Evolutionary conservation across 257 asterid species (phyloP).

Genomic region (Catharanthus roseus): DNA sequence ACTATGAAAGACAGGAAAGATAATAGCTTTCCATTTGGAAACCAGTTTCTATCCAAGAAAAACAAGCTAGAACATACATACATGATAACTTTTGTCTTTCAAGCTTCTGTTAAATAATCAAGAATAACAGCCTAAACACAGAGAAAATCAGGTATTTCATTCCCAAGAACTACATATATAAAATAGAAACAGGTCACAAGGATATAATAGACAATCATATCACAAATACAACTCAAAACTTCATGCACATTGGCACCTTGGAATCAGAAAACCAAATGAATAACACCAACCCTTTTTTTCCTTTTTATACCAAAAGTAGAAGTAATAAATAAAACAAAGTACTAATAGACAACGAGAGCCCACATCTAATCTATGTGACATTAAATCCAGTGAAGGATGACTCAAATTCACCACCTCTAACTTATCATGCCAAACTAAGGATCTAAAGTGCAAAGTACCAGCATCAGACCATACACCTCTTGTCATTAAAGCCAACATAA

Average conservation of each 20-base stretch:
- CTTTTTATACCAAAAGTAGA: background rate
- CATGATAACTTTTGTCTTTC: background rate
- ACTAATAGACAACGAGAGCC: background rate
- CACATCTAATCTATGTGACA: no score
- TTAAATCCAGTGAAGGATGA: no score
- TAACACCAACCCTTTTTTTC: background rate
- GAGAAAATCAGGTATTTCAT: background rate
- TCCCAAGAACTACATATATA: background rate
- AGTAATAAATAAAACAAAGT: background rate
- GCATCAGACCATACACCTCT: no score
- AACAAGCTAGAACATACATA: background rate
- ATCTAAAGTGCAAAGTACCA: no score
- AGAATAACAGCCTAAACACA: background rate
- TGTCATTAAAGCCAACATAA: no score
- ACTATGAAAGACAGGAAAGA: background rate
- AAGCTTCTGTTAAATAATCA: no score
- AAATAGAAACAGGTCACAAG: background rate
- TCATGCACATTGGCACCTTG: constrained; percentile 1
- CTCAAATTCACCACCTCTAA: no score
- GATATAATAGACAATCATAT: background rate
- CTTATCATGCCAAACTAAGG: no score
- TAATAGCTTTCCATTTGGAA: background rate
- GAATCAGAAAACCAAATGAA: background rate
- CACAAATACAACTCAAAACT: background rate
- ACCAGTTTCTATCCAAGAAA: background rate